Evolutionary conservation across 176 grass and related monocot genomes (phyloP), one percentile per base, ranked within the genome.

Genomic region (Rhynchospora tenuis): DNA sequence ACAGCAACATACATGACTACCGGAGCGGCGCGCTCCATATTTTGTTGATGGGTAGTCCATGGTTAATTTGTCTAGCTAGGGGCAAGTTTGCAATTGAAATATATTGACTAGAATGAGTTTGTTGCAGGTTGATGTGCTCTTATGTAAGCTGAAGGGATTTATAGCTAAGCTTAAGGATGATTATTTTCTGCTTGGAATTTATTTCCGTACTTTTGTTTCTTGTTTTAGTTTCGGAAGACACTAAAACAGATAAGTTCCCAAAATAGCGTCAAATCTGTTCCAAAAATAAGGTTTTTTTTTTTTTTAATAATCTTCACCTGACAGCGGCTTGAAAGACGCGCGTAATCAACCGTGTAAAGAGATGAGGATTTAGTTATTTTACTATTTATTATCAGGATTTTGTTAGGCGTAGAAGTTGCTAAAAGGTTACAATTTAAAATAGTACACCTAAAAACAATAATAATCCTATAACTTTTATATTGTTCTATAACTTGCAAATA

Each of bases 1-100:
- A 69, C 90, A 85, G 72, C 90, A 42, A 88, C 50, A 77, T 77
- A 19, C 55, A 6, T 81, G 85, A 42, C 88, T 76, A 13, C 16
- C 7, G 65, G 65, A 2, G 65, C 65, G 7, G 15, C 7, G 0
- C 31, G 46, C 52, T 27, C 20, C 6, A 16, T 9, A 56, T 79
- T 79, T 79, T 7, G 14, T 59, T 79, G 55, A 45, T 48, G 23
- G 22, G 58, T 31, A 31, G 3, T 77, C 73, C 73, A 77, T 77
- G 19, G 50, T 46, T 77, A 56, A 31, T 55, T 77, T 76, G 14
- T 27, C 55, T 31, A 9, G 33, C 33, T 38, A 38, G 33, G 50
- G 9, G 19, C 14, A 31, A 76, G 3, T 77, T 51, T 31, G 73
- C 73, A 77, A 77, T 56, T 4, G 73, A 77, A 54, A 77, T 56